Percentiles rank a stretch among this genome's conserved stretches.
phyloP scores from a whole-genome alignment of 495 filamentous ascomycete species.

The Bacidia rubella region DNA sequence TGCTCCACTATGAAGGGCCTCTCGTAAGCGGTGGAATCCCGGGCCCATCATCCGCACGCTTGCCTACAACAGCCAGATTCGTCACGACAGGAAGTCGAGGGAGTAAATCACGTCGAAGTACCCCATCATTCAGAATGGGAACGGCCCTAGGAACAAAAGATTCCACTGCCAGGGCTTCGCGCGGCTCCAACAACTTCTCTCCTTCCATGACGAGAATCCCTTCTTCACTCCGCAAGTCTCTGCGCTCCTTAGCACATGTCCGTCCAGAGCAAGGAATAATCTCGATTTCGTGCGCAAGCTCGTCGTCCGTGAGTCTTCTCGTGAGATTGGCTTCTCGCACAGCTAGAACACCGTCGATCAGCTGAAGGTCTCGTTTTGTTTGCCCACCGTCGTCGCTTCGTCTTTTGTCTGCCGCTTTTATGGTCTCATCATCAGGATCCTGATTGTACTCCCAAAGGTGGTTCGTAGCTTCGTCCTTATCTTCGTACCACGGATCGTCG shows the following conservation, averaged over 20 bases:
- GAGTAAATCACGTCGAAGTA: neutral
- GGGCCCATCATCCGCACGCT: neutral
- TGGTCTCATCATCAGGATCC: neutral
- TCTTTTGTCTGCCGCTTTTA: neutral
- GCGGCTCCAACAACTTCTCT: neutral
- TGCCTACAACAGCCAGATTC: neutral
- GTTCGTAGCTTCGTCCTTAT: neutral
- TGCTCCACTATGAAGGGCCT: neutral
- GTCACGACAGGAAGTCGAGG: neutral
- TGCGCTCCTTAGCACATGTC: conserved; percentile 1
- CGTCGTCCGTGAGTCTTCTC: conserved; percentile 1
- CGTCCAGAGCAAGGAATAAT: neutral
- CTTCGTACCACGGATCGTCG: conserved; percentile 3
- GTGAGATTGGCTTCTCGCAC: conserved; percentile 6
- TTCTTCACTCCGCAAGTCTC: neutral
- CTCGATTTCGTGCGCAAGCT: neutral
- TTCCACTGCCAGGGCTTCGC: neutral
- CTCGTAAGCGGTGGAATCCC: neutral
- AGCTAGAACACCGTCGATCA: neutral
- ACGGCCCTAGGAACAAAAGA: neutral
- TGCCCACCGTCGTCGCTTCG: neutral
- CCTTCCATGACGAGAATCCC: neutral
- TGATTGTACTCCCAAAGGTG: neutral
- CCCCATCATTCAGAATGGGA: neutral
- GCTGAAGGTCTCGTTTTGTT: neutral